Base-by-base conservation (phyloP, 2,329 filamentous ascomycete species). In the Pseudopithomyces chartarum region DNA sequence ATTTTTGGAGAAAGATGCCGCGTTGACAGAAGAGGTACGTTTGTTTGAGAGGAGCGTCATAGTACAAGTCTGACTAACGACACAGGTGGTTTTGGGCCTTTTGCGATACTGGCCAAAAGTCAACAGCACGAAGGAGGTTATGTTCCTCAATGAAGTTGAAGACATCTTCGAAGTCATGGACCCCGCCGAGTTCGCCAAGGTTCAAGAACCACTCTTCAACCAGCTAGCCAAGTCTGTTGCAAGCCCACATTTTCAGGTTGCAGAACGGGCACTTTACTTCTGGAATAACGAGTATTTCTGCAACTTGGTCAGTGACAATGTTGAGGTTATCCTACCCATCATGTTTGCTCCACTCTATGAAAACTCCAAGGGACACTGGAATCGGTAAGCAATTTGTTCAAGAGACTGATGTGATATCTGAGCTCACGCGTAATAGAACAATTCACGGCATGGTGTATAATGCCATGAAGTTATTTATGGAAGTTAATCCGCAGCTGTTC, bases 241-340 rank as follows among this genome's bases (percentile, higher is more conserved):
- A 48, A 99, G 95, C 74, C 95, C 95, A 47, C 95, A 99, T 78
- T 99, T 99, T 81, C 95, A 99, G 82, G 95, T 99, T 56, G 95
- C 95, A 17, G 95, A 99, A 80, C 88, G 95, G 64, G 95, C 95
- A 5, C 84, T 99, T 26, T 99, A 99, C 80, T 99, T 99, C 81
- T 99, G 95, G 95, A 99, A 99, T 83, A 99, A 99, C 73, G 95
- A 99, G 77, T 99, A 99, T 77, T 99, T 99, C 80, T 99, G 95
- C 83, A 99, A 98, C 73, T 84, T 99, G 57, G 95, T 99, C 65
- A 97, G 93, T 81, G 95, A 99, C 79, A 99, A 99, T 70, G 95
- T 99, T 54, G 94, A 98, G 71, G 94, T 97, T 45, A 99, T 99
- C 68, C 83, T 99, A 43, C 95, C 95, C 3, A 99, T 99, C 74